Percentiles rank a stretch among this genome's conserved stretches.
These are phyloP conservation scores for Stagonosporopsis tanaceti DNA, from an alignment of 2,329 filamentous ascomycete species.

Conservation along the genomic window DNA sequence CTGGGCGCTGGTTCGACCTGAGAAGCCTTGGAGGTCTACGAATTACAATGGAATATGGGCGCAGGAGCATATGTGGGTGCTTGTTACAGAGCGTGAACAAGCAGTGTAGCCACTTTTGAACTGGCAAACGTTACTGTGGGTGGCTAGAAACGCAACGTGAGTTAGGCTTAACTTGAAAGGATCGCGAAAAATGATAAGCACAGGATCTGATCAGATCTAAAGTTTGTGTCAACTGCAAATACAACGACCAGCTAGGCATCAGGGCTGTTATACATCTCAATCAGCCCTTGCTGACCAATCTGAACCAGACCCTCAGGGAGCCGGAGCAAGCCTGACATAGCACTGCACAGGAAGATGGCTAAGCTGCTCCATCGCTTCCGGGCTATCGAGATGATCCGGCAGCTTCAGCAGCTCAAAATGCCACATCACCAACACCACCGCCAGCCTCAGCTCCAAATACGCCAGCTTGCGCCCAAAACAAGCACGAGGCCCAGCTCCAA, in stretches of 20 bases:
- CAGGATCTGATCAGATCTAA: neutral
- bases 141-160: too few relatives aligned
- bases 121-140: neutral
- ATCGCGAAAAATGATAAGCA: too few relatives aligned
- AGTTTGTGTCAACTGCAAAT: neutral
- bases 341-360: conserved; percentile 39
- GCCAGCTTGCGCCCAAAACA: conserved; percentile 41
- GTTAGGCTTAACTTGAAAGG: too few relatives aligned
- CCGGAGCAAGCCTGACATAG: conserved; percentile 26
- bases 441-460: conserved; percentile 37
- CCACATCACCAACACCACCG: conserved; percentile 41
- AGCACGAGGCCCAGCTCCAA: conserved; percentile 34
- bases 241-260: neutral
- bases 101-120: neutral
- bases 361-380: conserved; percentile 33
- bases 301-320: neutral
- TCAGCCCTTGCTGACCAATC: neutral
- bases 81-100: conserved; percentile 24
- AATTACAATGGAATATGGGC: conserved; percentile 34
- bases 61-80: conserved; percentile 33
- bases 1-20: conserved; percentile 31
- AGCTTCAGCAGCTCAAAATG: conserved; percentile 35
- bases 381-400: conserved; percentile 31
- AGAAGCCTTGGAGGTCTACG: conserved; percentile 29
- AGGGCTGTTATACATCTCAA: neutral